Evolutionary conservation across 164 flowering plant genomes (phyloP).

Genomic region (Annona cherimola): DNA sequence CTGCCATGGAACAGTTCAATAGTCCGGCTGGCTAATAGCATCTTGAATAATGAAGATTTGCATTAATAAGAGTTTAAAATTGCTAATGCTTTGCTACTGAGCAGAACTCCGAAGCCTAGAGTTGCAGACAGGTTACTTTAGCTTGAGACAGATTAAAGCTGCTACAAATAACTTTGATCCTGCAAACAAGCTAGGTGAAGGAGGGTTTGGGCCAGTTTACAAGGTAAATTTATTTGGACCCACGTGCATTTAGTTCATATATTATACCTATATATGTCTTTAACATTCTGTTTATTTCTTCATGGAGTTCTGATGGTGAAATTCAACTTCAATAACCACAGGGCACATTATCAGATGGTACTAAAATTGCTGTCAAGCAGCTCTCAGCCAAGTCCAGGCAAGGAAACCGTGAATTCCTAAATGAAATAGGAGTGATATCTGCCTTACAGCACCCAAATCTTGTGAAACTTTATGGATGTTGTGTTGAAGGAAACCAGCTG

Average conservation of each 20-base stretch:
- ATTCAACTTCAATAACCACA: neutral
- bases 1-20: too few relatives aligned
- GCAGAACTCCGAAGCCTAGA: conserved; percentile 31
- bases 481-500: conserved; percentile 48
- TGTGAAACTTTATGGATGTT: conserved; percentile 48
- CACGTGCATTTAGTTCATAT: too few relatives aligned
- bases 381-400: conserved; percentile 55
- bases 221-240: conserved; percentile 25
- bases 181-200: conserved; percentile 54
- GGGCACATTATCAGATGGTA: conserved; percentile 36
- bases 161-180: conserved; percentile 39
- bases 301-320: neutral
- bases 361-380: conserved; percentile 52
- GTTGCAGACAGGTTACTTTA: conserved; percentile 31
- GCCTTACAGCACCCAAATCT: conserved; percentile 58
- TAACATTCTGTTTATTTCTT: neutral
- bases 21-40: too few relatives aligned
- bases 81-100: neutral
- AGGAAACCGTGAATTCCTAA: conserved; percentile 61
- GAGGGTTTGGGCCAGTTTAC: conserved; percentile 64
- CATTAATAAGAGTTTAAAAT: neutral
- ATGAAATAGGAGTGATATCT: conserved; percentile 62
- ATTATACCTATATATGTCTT: neutral
- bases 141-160: conserved; percentile 40
- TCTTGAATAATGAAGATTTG: neutral